Base-by-base conservation (phyloP, 1,284 basidiomycete genomes). In the Ustilago vetiveriae region DNA sequence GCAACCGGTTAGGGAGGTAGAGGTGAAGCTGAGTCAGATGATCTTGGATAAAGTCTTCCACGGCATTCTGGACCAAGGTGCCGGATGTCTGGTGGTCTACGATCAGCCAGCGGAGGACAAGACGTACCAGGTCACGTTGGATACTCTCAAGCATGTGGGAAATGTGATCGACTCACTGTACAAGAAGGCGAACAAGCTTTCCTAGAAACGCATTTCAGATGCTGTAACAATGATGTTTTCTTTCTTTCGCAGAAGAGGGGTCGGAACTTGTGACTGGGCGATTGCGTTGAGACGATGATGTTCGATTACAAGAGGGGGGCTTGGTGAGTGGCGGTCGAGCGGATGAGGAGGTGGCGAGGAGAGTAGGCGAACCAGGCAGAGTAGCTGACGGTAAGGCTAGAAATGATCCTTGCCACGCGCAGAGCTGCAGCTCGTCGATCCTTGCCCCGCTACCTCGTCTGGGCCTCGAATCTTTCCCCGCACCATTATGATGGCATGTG, bases 11-110 rank as follows among this genome's bases (percentile, higher is more conserved):
- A 89, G 92, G 77, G 90, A 89, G n/a, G 93, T 98, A 6, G 96
- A 98, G 84, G 87, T 90, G 21, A 98, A 97, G 92, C 84, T 98
- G 46, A 93, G 91, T 44, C 95, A 98, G 82, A 98, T 98, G 95
- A 98, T 98, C 68, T 85, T 98, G 37, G 95, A 98, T 83, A 94
- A 95, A 77, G 88, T 94, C 1, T 88, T 98, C 76, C 88, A 92
- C 70, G 95, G 95, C 6, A 94, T 98, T 4, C 85, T 98, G 21
- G 95, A 98, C 81, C 95, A 98, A 82, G 94, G 92, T 17, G 88
- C 91, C 0, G 94, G 94, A 0, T 96, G 94, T 78, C 84, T 98
- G 43, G 85, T 97, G 45, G 89, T 98, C 17, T 97, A 90, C 75
- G 92, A 97, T 57, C 86, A 92, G 79, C 87, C 88, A 0, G 89